phyloP scores from a whole-genome alignment of 2,329 filamentous ascomycete genomes.

The Aspergillus sclerotialis region DNA sequence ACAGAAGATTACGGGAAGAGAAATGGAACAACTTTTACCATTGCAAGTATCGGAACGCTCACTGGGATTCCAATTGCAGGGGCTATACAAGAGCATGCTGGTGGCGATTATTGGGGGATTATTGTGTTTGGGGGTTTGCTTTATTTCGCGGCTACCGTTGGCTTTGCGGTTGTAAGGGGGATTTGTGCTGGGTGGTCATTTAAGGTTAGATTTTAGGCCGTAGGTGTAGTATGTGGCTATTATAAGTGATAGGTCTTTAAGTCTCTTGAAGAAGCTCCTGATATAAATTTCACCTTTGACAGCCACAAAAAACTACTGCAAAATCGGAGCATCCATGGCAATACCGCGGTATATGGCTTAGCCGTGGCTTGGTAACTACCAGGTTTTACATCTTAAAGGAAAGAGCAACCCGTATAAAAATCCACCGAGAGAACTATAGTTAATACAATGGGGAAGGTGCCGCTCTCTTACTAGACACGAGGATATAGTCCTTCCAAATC shows the following conservation, averaged over 20 bases:
- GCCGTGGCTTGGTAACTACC: too few species aligned
- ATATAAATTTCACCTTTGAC: too few species aligned
- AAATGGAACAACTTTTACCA: slow-evolving; percentile 26
- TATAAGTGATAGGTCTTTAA: not conserved
- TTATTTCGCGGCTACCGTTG: slow-evolving; percentile 16
- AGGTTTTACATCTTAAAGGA: too few species aligned
- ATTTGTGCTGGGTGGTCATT: slow-evolving; percentile 15
- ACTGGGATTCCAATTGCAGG: slow-evolving; percentile 16
- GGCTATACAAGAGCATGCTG: slow-evolving; percentile 3
- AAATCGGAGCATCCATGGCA: too few species aligned
- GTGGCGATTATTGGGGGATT: slow-evolving; percentile 9
- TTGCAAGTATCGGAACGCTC: slow-evolving; percentile 17
- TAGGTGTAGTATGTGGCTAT: not conserved
- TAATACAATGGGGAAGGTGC: too few species aligned
- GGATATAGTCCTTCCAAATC: too few species aligned
- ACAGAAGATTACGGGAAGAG: slow-evolving; percentile 35
- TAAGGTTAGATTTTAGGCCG: slow-evolving; percentile 11
- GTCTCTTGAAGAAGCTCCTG: not conserved
- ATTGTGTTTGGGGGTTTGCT: slow-evolving; percentile 17
- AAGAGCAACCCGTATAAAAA: too few species aligned
- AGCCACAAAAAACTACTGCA: too few species aligned
- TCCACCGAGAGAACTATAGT: too few species aligned
- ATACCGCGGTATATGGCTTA: too few species aligned
- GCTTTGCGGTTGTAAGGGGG: slow-evolving; percentile 17
- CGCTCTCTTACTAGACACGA: too few species aligned